Base-by-base conservation (phyloP, 2,329 filamentous ascomycete genomes). In the Penicillium brevicompactum region DNA sequence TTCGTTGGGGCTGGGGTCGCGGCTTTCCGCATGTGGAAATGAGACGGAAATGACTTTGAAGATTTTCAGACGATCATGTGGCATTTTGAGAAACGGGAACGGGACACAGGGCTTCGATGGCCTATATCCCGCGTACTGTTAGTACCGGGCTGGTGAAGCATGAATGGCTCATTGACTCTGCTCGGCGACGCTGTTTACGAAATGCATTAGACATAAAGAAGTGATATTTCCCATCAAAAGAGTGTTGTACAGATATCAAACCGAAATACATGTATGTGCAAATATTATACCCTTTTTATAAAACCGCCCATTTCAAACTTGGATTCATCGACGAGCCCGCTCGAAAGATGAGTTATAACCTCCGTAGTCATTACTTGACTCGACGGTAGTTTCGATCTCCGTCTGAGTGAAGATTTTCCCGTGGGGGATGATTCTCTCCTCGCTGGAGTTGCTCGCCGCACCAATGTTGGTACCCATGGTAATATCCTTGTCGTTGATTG, bases 381-480 rank as follows among this genome's bases (percentile, higher is more conserved):
- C 67, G 2, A 70, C 58, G 9, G 65, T 70, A n/a, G 67, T 70
- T 45, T 70, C 63, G 30, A 72, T 71, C 55, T 70, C 62, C 7
- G 69, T 72, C 30, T 66, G 65, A 2, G 68, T 56, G 24, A 63
- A 65, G 38, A 72, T 72, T 58, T 66, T 70, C 11, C 68, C 68
- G 3, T 68, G 53, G 6, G 68, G 69, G 18, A 71, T 64, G 21
- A 72, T 70, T 3, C 67, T 54, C 41, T 72, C 69, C 22, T 71
- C 61, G 18, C 69, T 70, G 14, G 60, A 58, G 27, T 60, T 63
- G 27, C 64, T 57, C 4, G 46, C 54, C 27, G 53, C 56, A 5
- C 56, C 57, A 31, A 69, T 65, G 24, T 68, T 57, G 1, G 67
- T 67, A 13, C 66, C 67, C 16, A 66, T 53, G 4, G 49, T 34